Base-by-base conservation (phyloP, 805 yeast species). In the Monosporozyma solicola region DNA sequence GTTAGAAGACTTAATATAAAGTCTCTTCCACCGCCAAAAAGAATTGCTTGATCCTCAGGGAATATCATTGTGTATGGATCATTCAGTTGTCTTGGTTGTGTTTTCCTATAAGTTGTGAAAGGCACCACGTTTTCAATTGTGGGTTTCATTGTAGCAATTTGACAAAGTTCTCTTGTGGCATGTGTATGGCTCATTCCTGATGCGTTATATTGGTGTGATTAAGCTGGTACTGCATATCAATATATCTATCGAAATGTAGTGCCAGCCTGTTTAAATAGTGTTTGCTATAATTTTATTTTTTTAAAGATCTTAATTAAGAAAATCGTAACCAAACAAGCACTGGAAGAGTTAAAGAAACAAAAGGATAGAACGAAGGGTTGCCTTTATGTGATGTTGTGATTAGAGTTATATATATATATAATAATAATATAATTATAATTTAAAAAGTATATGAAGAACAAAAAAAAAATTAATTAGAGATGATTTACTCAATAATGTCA, bases 1-100 rank as follows among this genome's bases (percentile, higher is more conserved):
- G 51, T 58, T 11, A 67, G 50, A 32, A 59, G 32, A 22, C 61
- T 55, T 15, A 67, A 52, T 0, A 59, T 48, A 57, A 73, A 61
- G 27, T 72, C 67, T 32, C 76, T 63, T 1, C 78, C 77, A 3
- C 78, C 78, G 3, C 75, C 78, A 48, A 66, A 68, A 20, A 74
- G 57, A 1, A 73, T 57, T 1, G 72, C 69, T 29, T 52, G 51
- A 51, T 55, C 57, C 32, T 27, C 45, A 5, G 46, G 47, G 31
- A 48, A 29, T 20, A 46, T 27, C 10, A 22, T 44, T 5, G 20
- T 33, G 11, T 49, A 33, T 3, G 37, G 33, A 5, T 43, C 31
- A 16, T 20, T 20, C 16, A 50, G 20, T n/a, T 47, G 37, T 25
- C 63, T 37, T 11, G 72, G 71, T 48, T 66, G 69, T 7, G 72